Percentiles rank a stretch among this genome's conserved stretches.
Evolutionary conservation across 2,329 filamentous ascomycete species (phyloP).

Genomic region (Claviceps capensis): DNA sequence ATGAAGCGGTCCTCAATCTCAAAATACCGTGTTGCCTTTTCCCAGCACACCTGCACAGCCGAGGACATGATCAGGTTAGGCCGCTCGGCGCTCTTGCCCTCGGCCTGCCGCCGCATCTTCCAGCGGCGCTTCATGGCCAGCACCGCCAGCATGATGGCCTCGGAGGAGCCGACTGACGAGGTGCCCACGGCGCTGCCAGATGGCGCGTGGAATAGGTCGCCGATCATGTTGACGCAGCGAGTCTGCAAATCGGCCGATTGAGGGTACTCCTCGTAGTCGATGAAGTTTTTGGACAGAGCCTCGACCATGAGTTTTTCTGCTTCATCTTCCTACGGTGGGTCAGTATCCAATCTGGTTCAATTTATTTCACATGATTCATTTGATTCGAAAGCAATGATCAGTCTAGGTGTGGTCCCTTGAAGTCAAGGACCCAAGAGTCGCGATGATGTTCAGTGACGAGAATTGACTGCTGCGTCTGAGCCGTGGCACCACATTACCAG

Average conservation of each 20-base stretch:
- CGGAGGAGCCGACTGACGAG: constrained; percentile 77
- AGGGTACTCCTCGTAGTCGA: constrained; percentile 77
- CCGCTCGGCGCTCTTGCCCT: constrained; percentile 63
- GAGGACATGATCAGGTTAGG: constrained; percentile 95
- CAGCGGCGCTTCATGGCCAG: constrained; percentile 24
- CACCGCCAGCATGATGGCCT: constrained; percentile 56
- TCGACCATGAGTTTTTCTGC: constrained; percentile 52
- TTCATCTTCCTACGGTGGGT: constrained; percentile 55
- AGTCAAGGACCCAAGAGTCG: too few species aligned
- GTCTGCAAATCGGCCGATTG: constrained; percentile 78
- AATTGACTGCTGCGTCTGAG: too few species aligned
- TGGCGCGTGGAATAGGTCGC: constrained; percentile 74
- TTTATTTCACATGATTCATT: too few species aligned
- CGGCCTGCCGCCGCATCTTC: constrained; percentile 54
- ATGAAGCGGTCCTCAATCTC: constrained; percentile 83
- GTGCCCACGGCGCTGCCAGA: constrained; percentile 64
- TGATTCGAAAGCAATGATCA: too few species aligned
- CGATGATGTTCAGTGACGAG: too few species aligned
- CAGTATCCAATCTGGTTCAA: constrained; percentile 20
- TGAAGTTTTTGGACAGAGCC: constrained; percentile 89
- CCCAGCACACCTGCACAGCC: constrained; percentile 94
- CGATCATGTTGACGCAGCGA: constrained; percentile 85
- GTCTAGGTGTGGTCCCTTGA: too few species aligned
- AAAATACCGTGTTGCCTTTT: constrained; percentile 81
- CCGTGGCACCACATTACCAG: too few species aligned